Evolutionary conservation across 2,329 filamentous ascomycete species (phyloP), one percentile per base, ranked within the genome.

Genomic region (Aspergillus fumigatus): DNA sequence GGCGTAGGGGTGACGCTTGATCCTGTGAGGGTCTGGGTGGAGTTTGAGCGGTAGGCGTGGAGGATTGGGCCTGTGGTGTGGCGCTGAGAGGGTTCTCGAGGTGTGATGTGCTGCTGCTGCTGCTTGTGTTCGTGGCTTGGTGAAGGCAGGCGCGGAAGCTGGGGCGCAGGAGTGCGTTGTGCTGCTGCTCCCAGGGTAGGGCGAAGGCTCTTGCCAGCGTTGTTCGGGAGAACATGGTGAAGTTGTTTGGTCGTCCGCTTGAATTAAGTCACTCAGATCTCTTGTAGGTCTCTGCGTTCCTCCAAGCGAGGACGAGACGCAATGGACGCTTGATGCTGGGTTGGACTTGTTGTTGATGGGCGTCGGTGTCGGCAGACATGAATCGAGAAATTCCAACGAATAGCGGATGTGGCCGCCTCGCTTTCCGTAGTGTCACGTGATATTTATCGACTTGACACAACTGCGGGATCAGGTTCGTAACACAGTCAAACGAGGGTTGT

Each of bases 121-220:
- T 58, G 58, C 61, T 59, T 61, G 66, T 60, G 53, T 63, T 64
- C 23, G 72, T 67, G 52, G 69, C 67, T 65, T 76, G 72, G 61
- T 77, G 75, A 32, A 80, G 71, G 59, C 68, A 72, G 64, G 74
- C 74, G 66, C 75, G 74, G 67, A 64, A 60, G 49, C 45, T 55
- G 21, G 60, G 58, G 52, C 26, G 71, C 64, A 62, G 62, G 58
- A 63, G 66, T 59, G 62, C 14, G 11, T 38, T 17, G 32, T 38
- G 32, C 32, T 35, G 66, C 52, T 58, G 65, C 60, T 61, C 70
- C 62, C 58, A 66, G 23, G 58, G 69, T 60, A 65, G 64, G 58
- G 63, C 65, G 59, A 62, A 67, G 49, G 59, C 67, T 63, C 63
- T 65, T 55, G 57, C 60, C 52, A 73, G 60, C 56, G 69, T 64